Evolutionary conservation across 306 rosid genomes (phyloP), one percentile per base, ranked within the genome.

Genomic region (Casuarina glauca): DNA sequence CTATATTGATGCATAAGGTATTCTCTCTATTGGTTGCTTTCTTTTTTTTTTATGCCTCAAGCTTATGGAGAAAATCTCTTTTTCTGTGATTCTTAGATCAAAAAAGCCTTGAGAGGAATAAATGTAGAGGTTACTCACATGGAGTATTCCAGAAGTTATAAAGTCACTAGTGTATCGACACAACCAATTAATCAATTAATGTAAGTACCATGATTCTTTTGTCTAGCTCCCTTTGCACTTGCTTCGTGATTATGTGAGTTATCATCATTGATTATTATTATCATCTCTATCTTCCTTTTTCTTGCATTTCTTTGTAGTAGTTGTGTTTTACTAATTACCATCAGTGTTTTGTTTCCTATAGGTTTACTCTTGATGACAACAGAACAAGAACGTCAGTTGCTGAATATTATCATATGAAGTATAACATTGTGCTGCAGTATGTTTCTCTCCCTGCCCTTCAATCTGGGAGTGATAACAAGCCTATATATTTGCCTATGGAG

Each of bases 351-450:
- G 12, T 52, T 10, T 66, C 2, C 44, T 16, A 4, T 63, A 95
- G 98, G 88, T 95, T 92, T 69, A 73, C 86, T n/a, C 81, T 80
- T 0, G 94, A 91, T 26, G 97, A 88, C n/a, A 1, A 80, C 0
- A n/a, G 0, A 44, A 79, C 82, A 0, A 44, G 0, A 42, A 61
- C 0, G 0, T 83, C 86, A 0, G 90, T 95, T 38, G 79, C 74
- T 12, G 80, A 86, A 38, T 89, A 95, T 63, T 93, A 86, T 20
- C 76, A 11, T 16, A 89, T 89, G 19, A 91, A 44, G 53, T 89
- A 92, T 76, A 2, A 52, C 11, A 62, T 86, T 60, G 15, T 0
- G 0, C 85, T 91, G 0, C 42, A 52, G 50, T 13, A 9, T 73
- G 19, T 42, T 45, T 9, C 2, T 51, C 82, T 91, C 78, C 97